Evolutionary conservation across 1,284 basidiomycete genomes (phyloP), one percentile per base, ranked within the genome.

Genomic region (Apiotrichum porosum): DNA sequence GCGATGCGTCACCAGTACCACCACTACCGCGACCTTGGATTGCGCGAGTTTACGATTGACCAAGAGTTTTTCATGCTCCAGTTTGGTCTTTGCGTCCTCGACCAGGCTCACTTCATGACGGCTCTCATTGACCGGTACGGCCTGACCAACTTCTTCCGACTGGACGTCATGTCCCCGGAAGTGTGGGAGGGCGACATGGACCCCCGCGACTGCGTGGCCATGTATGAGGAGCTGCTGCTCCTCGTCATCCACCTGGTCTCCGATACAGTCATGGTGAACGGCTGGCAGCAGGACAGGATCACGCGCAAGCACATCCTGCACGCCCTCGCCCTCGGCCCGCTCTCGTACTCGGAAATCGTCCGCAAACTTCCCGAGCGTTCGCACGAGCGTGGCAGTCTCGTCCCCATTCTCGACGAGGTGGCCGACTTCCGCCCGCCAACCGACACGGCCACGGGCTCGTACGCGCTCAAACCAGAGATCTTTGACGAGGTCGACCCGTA

Each of bases 31-130:
- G 94, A 98, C 69, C 91, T 91, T 68, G 87, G 88, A 79, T 81
- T 97, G 45, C 85, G 94, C 23, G 95, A 97, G 69, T 81, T 91
- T 10, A 97, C 94, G 66, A 93, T 94, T 68, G 94, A 98, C 71
- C 92, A 97, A 69, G 94, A 98, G 60, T 77, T 98, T 23, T 95
- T 86, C 77, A 81, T 97, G 51, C 78, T 98, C 5, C 94, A 97
- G 74, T 81, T 84, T 0, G 84, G 84, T 0, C 80, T 97, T 38
- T 79, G 88, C 60, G 77, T 87, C 34, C 77, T 92, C 37, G 84
- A 91, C 49, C 88, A 88, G 2, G 81, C 86, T 57, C 79, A 82
- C 23, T 83, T 95, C 57, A 77, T 97, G 50, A 83, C 88, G 54
- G 84, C 85, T 54, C 82, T 97, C 62, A 82, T 97, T 40, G 90